Base-by-base conservation (phyloP, 75 land plant species). In the Adiantum capillusveneris region DNA sequence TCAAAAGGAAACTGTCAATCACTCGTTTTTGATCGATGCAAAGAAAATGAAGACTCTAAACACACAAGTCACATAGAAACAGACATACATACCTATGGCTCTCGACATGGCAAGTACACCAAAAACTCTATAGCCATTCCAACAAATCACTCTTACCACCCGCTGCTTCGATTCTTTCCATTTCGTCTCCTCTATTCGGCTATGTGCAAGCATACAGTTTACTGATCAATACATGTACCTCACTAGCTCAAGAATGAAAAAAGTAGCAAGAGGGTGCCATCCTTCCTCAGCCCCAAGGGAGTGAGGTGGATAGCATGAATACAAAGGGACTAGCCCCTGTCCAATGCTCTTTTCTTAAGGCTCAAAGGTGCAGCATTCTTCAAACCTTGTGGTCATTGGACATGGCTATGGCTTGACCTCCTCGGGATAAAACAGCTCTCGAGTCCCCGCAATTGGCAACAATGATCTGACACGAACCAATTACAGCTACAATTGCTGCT, bases 21-120 rank as follows among this genome's bases (percentile, higher is more conserved):
- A 22, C 14, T 19, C 5, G 24, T 26, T 14, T 2, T 53, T 7
- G 28, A 1, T 19, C 5, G 55, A 11, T 2, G 16, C 14, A 24
- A 26, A 53, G 14, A 25, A 53, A 6, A 7, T 46, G 49, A 20
- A 7, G 21, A 6, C 14, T 46, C n/a, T 6, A 2, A 46, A 46
- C 49, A n/a, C 2, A 17, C 49, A 17, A 7, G n/a, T 6, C 6
- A 46, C 21, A n/a, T n/a, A 14, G 12, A 46, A 46, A 14, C 49
- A 3, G n/a, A 7, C 3, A 7, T 5, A n/a, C 21, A 46, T 62
- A 85, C 89, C 89, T 58, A 85, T 82, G 19, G 89, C 77, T 73
- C 89, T 79, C 43, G 89, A 85, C 82, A 82, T 76, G 5, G 86
- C 80, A 46, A 85, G 83, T 37, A 83, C 82, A 21, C 86, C 89